A percentile compares a stretch with the other conserved stretches of the same genome.
Conservation (phyloP, 805 yeast species). For the Candida endomychidarum region DNA sequence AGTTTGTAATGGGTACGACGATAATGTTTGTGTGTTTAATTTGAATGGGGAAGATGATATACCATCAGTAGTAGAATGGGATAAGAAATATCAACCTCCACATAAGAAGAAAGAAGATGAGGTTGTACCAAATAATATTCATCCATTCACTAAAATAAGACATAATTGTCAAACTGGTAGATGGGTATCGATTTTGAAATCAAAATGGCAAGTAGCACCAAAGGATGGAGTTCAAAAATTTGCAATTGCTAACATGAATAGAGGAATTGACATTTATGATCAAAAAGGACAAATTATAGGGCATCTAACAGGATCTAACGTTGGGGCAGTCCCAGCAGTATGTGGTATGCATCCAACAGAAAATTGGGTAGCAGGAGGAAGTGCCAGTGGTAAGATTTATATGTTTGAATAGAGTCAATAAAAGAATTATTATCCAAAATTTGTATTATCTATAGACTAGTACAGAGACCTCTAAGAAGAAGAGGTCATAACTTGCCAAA, state of each 20-base stretch:
- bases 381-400: slow-evolving; percentile 88
- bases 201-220: slow-evolving; percentile 81
- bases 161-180: slow-evolving; percentile 97
- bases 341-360: slow-evolving; percentile 76
- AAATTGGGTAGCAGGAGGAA: slow-evolving; percentile 92
- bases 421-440: slow-evolving; percentile 1
- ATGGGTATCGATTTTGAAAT: slow-evolving; percentile 91
- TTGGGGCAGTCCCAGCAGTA: slow-evolving; percentile 95
- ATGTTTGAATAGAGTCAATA: slow-evolving; percentile 40
- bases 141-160: slow-evolving; percentile 62
- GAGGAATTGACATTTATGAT: slow-evolving; percentile 79
- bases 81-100: slow-evolving; percentile 10
- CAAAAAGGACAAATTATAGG: slow-evolving; percentile 77
- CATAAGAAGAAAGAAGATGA: slow-evolving; percentile 12
- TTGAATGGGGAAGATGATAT: slow-evolving; percentile 41
- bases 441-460: slow-evolving; percentile 1
- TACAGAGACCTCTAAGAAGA: slow-evolving; percentile 36
- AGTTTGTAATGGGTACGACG: slow-evolving; percentile 93
- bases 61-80: slow-evolving; percentile 28
- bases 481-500: slow-evolving; percentile 99
- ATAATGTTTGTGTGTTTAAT: slow-evolving; percentile 69
- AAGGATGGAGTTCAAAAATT: slow-evolving; percentile 75
- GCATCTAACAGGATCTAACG: slow-evolving; percentile 58
- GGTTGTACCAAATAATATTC: slow-evolving; percentile 38
- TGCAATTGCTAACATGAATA: slow-evolving; percentile 90